Evolutionary conservation across 1,284 basidiomycete genomes (phyloP), one percentile per base, ranked within the genome.

Genomic region (Microbotryomycetes sp.): DNA sequence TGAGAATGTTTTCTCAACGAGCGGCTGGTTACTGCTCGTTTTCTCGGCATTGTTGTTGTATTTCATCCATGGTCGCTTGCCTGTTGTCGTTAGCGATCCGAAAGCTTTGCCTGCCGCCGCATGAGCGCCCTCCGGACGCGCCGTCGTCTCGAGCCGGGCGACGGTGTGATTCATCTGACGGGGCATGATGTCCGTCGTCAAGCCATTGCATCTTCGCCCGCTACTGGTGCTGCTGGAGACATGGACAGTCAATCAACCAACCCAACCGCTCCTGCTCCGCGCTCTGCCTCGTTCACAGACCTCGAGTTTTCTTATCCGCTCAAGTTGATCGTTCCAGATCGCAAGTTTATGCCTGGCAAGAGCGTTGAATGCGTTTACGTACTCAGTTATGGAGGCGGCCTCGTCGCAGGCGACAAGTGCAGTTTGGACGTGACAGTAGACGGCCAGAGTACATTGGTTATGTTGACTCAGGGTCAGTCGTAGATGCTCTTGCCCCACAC

Each of bases 381-480:
- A 28, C 77, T 97, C 56, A 85, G 85, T 24, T 97, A 97, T 70
- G 94, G 94, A 1, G 94, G 94, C 15, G 94, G 94, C 1, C 81
- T 97, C 4, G 89, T 98, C 28, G 84, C 86, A 5, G 93, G 93
- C 0, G 94, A 98, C 77, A 76, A 78, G 45, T 79, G 96, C 45
- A 76, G 81, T 51, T 75, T 97, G 3, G 74, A 78, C 21, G 81
- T 88, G 18, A 77, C 84, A 49, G 81, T 96, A 1, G 82, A 83
- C 23, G 71, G 76, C 15, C 60, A 56, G 74, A 81, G 82, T 28
- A 79, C 75, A 3, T 80, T 93, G 2, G 77, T 91, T 11, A 71
- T 92, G 31, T 76, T 93, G 29, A 89, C 91, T 5, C 91, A 94
- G 80, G 91, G 88, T 69, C 72, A 81, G 72, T 69, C 35, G 35